Conservation (phyloP, 2,329 filamentous ascomycete species). For the Tolypocladium capitatum region DNA sequence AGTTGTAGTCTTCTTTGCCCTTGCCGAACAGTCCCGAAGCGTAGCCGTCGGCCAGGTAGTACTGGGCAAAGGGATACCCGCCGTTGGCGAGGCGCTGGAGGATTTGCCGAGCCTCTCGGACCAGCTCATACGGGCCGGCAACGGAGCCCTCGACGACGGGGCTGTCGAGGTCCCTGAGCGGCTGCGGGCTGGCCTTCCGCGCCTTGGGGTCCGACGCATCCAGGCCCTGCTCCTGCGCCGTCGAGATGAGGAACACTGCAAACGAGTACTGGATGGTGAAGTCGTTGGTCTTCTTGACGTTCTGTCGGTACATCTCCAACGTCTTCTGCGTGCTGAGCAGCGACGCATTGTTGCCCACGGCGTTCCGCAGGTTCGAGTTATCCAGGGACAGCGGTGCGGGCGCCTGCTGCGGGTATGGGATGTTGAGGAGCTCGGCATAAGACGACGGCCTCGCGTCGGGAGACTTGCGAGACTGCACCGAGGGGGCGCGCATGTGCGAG, state of each 20-base stretch:
- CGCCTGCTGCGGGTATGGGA: slow-evolving; percentile 68
- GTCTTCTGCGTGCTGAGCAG: slow-evolving; percentile 86
- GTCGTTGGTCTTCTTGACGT: slow-evolving; percentile 95
- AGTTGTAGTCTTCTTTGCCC: slow-evolving; percentile 80
- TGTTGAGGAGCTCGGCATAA: slow-evolving; percentile 48
- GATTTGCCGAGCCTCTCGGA: slow-evolving; percentile 81
- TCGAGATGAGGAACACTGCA: slow-evolving; percentile 83
- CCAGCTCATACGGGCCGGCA: slow-evolving; percentile 50
- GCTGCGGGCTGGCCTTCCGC: slow-evolving; percentile 33
- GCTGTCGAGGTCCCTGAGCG: slow-evolving; percentile 31
- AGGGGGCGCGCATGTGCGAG: slow-evolving; percentile 32
- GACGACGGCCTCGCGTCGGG: slow-evolving; percentile 40
- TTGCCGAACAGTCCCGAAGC: slow-evolving; percentile 93
- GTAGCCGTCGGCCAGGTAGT: slow-evolving; percentile 90
- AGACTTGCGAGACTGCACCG: slow-evolving; percentile 38
- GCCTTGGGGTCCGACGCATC: slow-evolving; percentile 33
- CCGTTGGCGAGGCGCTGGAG: slow-evolving; percentile 74
- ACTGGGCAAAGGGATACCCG: slow-evolving; percentile 93
- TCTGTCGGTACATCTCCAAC: slow-evolving; percentile 91
- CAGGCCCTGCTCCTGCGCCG: slow-evolving; percentile 65
- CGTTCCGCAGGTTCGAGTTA: slow-evolving; percentile 66
- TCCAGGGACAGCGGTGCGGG: slow-evolving; percentile 57
- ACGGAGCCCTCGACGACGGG: slow-evolving; percentile 31
- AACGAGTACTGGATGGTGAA: slow-evolving; percentile 89
- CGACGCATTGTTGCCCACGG: slow-evolving; percentile 80